Percentiles rank a stretch among this genome's conserved stretches.
phyloP scores from a whole-genome alignment of 1,139 yeast species.

The Geotrichum candidum region DNA sequence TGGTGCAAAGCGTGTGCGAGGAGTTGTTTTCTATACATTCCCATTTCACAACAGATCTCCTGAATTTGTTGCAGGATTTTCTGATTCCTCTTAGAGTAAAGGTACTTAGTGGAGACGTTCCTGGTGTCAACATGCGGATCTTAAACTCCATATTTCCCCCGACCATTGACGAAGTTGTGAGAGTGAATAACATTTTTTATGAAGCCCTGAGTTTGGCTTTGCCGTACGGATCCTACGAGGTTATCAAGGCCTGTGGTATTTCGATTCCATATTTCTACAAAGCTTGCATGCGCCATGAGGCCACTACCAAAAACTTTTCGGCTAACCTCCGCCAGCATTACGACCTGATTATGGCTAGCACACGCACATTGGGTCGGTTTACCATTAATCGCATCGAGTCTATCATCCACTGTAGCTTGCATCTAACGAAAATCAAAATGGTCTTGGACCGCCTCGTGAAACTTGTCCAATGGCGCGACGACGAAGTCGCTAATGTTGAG shows the following conservation, averaged over 20 bases:
- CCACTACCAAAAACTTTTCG: slow-evolving; percentile 62
- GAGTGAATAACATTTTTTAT: slow-evolving; percentile 77
- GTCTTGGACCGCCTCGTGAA: slow-evolving; percentile 54
- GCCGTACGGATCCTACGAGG: slow-evolving; percentile 65
- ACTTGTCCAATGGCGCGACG: slow-evolving; percentile 34
- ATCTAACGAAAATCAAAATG: slow-evolving; percentile 62
- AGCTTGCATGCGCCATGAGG: slow-evolving; percentile 90
- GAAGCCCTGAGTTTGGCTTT: slow-evolving; percentile 66
- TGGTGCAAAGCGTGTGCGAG: slow-evolving; percentile 46
- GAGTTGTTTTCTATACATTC: slow-evolving; percentile 70
- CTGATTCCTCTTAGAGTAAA: slow-evolving; percentile 71
- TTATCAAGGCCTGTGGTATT: slow-evolving; percentile 69
- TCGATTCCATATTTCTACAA: slow-evolving; percentile 86
- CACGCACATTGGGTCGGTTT: slow-evolving; percentile 34
- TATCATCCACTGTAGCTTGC: slow-evolving; percentile 63
- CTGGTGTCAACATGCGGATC: slow-evolving; percentile 47
- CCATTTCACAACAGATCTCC: slow-evolving; percentile 63
- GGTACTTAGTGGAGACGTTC: slow-evolving; percentile 53
- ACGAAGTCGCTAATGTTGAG: slow-evolving; percentile 36
- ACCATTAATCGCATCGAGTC: slow-evolving; percentile 60
- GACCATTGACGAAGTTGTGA: slow-evolving; percentile 85
- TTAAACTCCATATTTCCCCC: slow-evolving; percentile 85
- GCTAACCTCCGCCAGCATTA: slow-evolving; percentile 36
- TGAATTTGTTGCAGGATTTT: slow-evolving; percentile 68
- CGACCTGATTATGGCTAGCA: background rate